These are phyloP conservation scores for Laburnicola sp. DNA, from an alignment of 2,329 filamentous ascomycete genomes.

Conservation along the genomic window DNA sequence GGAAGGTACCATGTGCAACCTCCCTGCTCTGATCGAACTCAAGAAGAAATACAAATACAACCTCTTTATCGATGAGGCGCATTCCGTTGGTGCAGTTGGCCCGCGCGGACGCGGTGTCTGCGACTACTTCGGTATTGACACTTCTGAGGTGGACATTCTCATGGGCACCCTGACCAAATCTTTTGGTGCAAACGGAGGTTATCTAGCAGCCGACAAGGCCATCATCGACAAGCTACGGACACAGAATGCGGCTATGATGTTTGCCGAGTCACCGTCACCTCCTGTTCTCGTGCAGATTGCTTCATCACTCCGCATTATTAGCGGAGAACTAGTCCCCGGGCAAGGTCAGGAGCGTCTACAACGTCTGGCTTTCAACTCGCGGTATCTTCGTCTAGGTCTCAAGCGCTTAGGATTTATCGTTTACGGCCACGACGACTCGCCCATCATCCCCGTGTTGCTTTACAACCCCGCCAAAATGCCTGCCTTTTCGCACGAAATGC, in stretches of 20 bases:
- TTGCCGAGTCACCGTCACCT: constrained; percentile 84
- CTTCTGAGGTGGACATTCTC: constrained; percentile 85
- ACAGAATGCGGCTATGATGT: constrained; percentile 83
- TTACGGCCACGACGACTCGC: constrained; percentile 96
- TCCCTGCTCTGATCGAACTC: constrained; percentile 83
- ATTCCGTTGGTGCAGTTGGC: constrained; percentile 91
- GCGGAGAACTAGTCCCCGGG: constrained; percentile 81
- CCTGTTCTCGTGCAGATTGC: constrained; percentile 90
- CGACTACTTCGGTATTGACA: constrained; percentile 93
- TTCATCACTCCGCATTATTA: constrained; percentile 83
- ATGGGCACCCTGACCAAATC: constrained; percentile 99
- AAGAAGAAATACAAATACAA: constrained; percentile 98
- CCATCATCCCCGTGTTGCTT: constrained; percentile 90
- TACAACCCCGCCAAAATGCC: constrained; percentile 99
- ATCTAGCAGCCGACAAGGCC: constrained; percentile 83
- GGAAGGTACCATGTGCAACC: constrained; percentile 98
- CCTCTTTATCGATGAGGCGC: constrained; percentile 93
- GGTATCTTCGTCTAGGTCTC: constrained; percentile 94
- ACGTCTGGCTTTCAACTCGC: constrained; percentile 95
- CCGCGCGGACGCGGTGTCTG: constrained; percentile 89
- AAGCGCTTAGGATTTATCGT: constrained; percentile 97
- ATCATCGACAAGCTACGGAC: constrained; percentile 90
- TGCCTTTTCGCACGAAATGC: constrained; percentile 97
- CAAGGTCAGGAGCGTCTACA: constrained; percentile 95
- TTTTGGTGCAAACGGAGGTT: constrained; percentile 96